Percentiles rank a stretch among this genome's conserved stretches.
phyloP scores from a whole-genome alignment of 495 filamentous ascomycete species.

The Arthonia radiata region DNA sequence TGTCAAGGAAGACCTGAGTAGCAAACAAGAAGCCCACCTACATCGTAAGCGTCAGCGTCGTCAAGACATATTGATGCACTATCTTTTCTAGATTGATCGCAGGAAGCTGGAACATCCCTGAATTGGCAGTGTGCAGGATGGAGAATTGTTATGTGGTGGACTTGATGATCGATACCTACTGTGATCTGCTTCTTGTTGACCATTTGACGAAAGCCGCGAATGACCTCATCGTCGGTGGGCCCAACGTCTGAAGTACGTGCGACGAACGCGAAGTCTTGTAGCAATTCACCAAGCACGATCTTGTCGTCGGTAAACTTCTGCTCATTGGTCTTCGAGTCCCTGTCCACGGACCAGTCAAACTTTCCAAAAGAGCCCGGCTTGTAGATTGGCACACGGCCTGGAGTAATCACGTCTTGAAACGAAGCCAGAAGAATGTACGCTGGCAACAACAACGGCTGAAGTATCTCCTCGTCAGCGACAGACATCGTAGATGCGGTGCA shows the following conservation, averaged over 20 bases:
- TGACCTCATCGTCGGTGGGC: slow-evolving; percentile 14
- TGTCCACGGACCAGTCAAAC: slow-evolving; percentile 12
- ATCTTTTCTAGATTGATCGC: too few relatives aligned
- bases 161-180: too few relatives aligned
- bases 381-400: slow-evolving; percentile 7
- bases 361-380: slow-evolving; percentile 11
- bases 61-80: too few relatives aligned
- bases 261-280: slow-evolving; percentile 11
- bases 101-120: too few relatives aligned
- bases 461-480: too few relatives aligned
- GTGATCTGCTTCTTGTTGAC: slow-evolving; percentile 7
- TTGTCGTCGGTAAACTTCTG: slow-evolving; percentile 14
- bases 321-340: slow-evolving; percentile 7
- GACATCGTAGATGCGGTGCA: too few relatives aligned
- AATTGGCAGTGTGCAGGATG: too few relatives aligned
- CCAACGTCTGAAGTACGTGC: slow-evolving; percentile 1
- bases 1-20: slow-evolving; percentile 17
- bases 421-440: slow-evolving; percentile 8
- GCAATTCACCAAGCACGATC: slow-evolving; percentile 10
- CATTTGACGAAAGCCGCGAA: slow-evolving; percentile 12
- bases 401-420: slow-evolving; percentile 6
- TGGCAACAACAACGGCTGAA: too few relatives aligned
- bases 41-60: too few relatives aligned
- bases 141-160: too few relatives aligned
- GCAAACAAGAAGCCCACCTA: slow-evolving; percentile 15